phyloP scores from a whole-genome alignment of 441 rosid species.

The Monsonia emarginata region DNA sequence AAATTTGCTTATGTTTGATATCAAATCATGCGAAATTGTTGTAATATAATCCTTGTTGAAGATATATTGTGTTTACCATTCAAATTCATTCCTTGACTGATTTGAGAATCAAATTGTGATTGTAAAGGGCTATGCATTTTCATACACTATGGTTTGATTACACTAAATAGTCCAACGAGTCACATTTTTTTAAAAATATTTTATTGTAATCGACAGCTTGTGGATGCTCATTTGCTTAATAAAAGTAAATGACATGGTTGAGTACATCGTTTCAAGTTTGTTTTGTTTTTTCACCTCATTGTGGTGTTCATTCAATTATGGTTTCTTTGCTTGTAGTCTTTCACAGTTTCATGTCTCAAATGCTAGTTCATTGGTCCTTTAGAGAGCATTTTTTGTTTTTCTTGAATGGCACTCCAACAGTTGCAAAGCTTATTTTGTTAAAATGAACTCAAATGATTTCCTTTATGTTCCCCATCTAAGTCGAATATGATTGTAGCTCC shows the following conservation, averaged over 20 bases:
- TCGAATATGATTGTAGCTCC: background rate
- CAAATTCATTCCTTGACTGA: background rate
- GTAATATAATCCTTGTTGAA: background rate
- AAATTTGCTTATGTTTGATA: conserved; percentile 2
- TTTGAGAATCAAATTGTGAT: conserved; percentile 8
- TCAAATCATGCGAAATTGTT: conserved; percentile 2
- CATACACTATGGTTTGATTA: background rate
- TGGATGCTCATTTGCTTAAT: background rate
- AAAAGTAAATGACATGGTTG: background rate
- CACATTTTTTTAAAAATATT: background rate
- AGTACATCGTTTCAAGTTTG: background rate
- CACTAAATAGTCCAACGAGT: background rate
- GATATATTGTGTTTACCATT: background rate
- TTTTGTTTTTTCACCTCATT: background rate
- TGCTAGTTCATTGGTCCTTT: background rate
- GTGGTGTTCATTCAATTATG: background rate
- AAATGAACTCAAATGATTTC: background rate
- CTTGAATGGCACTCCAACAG: background rate
- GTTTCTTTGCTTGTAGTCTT: background rate
- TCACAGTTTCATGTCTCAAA: background rate
- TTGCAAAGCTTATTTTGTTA: background rate
- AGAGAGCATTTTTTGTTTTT: background rate
- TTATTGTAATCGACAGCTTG: background rate
- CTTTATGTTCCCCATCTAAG: background rate
- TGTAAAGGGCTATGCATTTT: background rate